Base-by-base conservation (phyloP, 495 filamentous ascomycete species). In the Penicillium turbatum region DNA sequence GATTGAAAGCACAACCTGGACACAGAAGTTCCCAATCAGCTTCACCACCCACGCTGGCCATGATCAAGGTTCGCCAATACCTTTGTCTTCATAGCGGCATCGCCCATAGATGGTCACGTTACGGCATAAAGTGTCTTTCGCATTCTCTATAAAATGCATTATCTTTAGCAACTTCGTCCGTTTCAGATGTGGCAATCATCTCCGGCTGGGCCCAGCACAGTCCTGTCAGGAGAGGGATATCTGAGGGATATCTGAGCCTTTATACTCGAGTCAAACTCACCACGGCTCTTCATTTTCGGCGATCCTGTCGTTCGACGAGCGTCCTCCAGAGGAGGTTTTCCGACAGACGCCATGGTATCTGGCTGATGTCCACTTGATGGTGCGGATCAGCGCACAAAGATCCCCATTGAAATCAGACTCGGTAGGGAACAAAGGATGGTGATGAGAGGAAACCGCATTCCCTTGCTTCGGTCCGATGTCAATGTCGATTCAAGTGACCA, bases 31-130 rank as follows among this genome's bases (percentile, higher is more conserved):
- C 62, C 51, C 60, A 62, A 35, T 72, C 45, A 71, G 59, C 64
- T 53, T 46, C 51, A 56, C n/a, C 34, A 56, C 34, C 40, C 41
- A 54, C 15, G 30, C 36, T 37, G 24, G 16, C 41, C 16, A 37
- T 48, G 29, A 52, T 17, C n/a, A 19, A 17, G 13, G 19, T 42
- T 27, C 12, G 30, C 36, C n/a, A n/a, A 40, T 65, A 82, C 79
- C 88, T 75, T 90, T 87, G 63, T 93, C 89, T 71, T 93, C 87
- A 70, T 88, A 96, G 45, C 89, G 86, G 69, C 92, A 97, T 67
- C 91, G 85, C 27, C 92, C 92, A 69, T 96, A 96, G 54, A 97
- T 96, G 34, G 89, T 82, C 11, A 97, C 85, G 69, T 97, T 96
- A 57, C 92, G 85, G 73, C 92, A 97, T 24, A 93, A 77, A 0